Percentiles rank a stretch among this genome's conserved stretches.
Conservation (phyloP, 345 rosid genomes). For the Lumnitzera racemosa region DNA sequence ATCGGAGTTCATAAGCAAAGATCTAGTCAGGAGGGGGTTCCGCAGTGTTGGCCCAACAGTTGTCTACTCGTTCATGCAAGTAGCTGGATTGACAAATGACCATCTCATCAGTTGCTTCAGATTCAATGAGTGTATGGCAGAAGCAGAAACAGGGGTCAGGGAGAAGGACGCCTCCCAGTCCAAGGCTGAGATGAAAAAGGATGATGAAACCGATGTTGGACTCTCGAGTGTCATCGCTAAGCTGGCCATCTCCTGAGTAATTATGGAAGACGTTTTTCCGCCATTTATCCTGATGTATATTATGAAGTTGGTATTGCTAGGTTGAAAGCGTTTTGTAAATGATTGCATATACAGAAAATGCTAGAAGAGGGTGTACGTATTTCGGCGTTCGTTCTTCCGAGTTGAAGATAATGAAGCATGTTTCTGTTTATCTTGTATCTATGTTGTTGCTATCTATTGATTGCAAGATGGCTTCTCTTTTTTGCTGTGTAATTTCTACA, state of each 20-base stretch:
- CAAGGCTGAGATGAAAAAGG: constrained; percentile 9
- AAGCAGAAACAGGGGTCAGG: constrained; percentile 20
- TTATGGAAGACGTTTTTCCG: background rate
- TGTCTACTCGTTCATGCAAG: constrained; percentile 80
- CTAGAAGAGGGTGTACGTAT: no score
- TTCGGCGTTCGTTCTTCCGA: no score
- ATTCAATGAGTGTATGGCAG: constrained; percentile 49
- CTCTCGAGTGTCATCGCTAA: background rate
- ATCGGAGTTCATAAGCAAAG: constrained; percentile 78
- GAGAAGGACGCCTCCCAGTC: constrained; percentile 12
- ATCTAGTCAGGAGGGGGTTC: constrained; percentile 73
- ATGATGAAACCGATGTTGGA: constrained; percentile 5
- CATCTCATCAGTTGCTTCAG: constrained; percentile 72
- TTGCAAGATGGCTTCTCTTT: no score
- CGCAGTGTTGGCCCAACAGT: constrained; percentile 78
- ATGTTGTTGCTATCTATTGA: no score
- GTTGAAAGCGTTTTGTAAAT: no score
- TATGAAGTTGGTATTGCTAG: no score
- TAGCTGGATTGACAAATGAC: constrained; percentile 69
- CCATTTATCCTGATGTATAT: no score
- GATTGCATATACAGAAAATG: no score
- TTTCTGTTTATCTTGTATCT: no score
- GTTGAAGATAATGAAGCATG: no score
- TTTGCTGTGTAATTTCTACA: no score
- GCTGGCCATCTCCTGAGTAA: background rate